Conservation (phyloP, 1,139 yeast species). For the Hansenula sp. region DNA sequence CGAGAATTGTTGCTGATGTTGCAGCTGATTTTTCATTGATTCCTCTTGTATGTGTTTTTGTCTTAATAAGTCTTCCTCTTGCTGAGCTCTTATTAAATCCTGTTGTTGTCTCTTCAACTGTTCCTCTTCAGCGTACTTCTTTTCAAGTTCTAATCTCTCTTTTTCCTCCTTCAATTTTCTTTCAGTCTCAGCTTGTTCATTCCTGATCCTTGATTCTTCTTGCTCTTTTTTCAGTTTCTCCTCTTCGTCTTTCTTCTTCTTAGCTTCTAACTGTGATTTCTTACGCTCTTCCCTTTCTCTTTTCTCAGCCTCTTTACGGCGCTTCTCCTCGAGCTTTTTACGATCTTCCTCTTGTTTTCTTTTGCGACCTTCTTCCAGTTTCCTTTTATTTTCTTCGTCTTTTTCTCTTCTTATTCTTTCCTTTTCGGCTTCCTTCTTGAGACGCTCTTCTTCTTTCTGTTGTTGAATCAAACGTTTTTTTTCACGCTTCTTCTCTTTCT, state of each 20-base stretch:
- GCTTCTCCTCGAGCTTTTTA: slow-evolving; percentile 40
- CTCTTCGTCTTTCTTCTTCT: slow-evolving; percentile 27
- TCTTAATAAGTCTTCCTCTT: slow-evolving; percentile 6
- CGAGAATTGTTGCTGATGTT: slow-evolving; percentile 11
- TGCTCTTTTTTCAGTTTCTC: slow-evolving; percentile 27
- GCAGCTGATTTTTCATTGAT: slow-evolving; percentile 4
- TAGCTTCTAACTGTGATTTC: slow-evolving; percentile 31
- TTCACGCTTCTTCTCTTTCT: slow-evolving; percentile 75
- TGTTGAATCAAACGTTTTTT: slow-evolving; percentile 66
- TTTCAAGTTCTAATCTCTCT: slow-evolving; percentile 14
- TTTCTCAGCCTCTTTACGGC: slow-evolving; percentile 36
- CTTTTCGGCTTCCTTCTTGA: slow-evolving; percentile 43
- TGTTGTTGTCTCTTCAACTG: not conserved
- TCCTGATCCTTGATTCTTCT: slow-evolving; percentile 13
- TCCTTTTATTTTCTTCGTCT: slow-evolving; percentile 43
- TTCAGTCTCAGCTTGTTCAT: slow-evolving; percentile 21
- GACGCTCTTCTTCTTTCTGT: slow-evolving; percentile 74
- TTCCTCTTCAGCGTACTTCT: slow-evolving; percentile 10
- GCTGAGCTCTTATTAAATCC: slow-evolving; percentile 1
- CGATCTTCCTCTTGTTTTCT: slow-evolving; percentile 41
- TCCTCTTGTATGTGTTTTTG: slow-evolving; percentile 1
- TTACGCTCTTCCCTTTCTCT: slow-evolving; percentile 33
- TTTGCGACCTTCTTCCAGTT: slow-evolving; percentile 41
- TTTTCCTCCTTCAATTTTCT: slow-evolving; percentile 17
- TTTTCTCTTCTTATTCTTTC: slow-evolving; percentile 46